These are phyloP conservation scores for Plasmopara muralis DNA, from an alignment of 352 stramenopile genomes.

Conservation along the genomic window DNA sequence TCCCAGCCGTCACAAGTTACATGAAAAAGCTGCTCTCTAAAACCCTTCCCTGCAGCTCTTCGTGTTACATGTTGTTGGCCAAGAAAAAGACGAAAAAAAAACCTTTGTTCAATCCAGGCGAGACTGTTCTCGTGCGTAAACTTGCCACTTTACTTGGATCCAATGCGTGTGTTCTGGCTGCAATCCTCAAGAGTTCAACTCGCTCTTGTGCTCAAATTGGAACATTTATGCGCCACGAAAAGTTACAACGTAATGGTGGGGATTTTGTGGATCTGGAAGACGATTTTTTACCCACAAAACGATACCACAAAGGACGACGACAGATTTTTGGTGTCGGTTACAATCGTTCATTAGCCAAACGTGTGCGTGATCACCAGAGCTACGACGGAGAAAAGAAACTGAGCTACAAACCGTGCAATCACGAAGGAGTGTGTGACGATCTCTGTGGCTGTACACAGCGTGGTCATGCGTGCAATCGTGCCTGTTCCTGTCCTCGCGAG, in stretches of 20 bases:
- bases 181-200: constrained; percentile 30
- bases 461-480: constrained; percentile 49
- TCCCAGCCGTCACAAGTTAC: constrained; percentile 24
- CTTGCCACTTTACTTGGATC: constrained; percentile 30
- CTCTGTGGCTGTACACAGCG: constrained; percentile 47
- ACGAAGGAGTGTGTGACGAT: constrained; percentile 45
- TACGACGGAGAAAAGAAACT: constrained; percentile 44
- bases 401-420: constrained; percentile 56
- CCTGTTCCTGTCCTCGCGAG: constrained; percentile 52
- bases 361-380: constrained; percentile 31
- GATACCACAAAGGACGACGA: constrained; percentile 12
- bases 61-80: constrained; percentile 32
- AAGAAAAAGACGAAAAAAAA: not conserved
- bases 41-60: constrained; percentile 24
- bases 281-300: constrained; percentile 8
- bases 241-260: constrained; percentile 19
- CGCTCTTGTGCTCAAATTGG: constrained; percentile 29
- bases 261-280: constrained; percentile 12
- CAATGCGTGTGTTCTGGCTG: constrained; percentile 41
- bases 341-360: constrained; percentile 25
- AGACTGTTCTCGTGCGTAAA: constrained; percentile 47
- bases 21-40: constrained; percentile 21
- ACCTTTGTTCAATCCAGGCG: constrained; percentile 21
- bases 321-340: constrained; percentile 6
- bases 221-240: constrained; percentile 25